Conservation (phyloP, 352 stramenopile genomes). For the Globisporangium okanoganense region DNA sequence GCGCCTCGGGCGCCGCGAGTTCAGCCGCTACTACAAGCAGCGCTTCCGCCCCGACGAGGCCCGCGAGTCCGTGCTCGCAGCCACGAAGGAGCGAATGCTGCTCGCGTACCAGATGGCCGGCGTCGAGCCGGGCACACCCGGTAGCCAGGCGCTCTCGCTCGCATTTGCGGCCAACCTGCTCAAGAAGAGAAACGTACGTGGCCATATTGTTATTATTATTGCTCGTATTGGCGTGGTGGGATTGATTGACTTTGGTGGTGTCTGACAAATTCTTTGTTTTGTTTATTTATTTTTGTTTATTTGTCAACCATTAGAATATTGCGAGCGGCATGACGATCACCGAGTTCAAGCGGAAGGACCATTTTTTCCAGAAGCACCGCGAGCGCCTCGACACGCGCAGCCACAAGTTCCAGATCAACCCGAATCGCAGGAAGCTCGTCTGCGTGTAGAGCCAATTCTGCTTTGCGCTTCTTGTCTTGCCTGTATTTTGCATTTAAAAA, state of each 20-base stretch:
- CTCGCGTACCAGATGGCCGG: conserved; percentile 71
- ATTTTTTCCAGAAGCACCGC: conserved; percentile 76
- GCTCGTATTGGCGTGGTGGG: neutral
- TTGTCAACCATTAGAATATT: conserved; percentile 53
- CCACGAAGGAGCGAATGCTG: conserved; percentile 74
- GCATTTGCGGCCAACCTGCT: conserved; percentile 81
- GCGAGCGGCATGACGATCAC: conserved; percentile 66
- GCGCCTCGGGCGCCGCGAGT: conserved; percentile 86
- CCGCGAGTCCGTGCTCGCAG: conserved; percentile 70
- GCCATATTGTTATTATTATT: neutral
- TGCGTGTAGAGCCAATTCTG: conserved; percentile 50
- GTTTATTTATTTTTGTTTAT: conserved; percentile 5
- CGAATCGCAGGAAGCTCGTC: conserved; percentile 71
- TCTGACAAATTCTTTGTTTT: conserved; percentile 5
- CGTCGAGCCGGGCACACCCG: conserved; percentile 41
- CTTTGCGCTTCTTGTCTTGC: neutral
- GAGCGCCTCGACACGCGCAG: conserved; percentile 76
- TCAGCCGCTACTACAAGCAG: conserved; percentile 90
- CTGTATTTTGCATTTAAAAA: no score
- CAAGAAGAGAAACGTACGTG: conserved; percentile 65
- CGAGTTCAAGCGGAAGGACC: conserved; percentile 63
- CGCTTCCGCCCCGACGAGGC: conserved; percentile 76
- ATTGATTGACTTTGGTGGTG: neutral
- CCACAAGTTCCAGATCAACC: conserved; percentile 84
- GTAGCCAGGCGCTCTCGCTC: conserved; percentile 66